phyloP scores from a whole-genome alignment of 306 rosid genomes.

The Sophora flavescens region DNA sequence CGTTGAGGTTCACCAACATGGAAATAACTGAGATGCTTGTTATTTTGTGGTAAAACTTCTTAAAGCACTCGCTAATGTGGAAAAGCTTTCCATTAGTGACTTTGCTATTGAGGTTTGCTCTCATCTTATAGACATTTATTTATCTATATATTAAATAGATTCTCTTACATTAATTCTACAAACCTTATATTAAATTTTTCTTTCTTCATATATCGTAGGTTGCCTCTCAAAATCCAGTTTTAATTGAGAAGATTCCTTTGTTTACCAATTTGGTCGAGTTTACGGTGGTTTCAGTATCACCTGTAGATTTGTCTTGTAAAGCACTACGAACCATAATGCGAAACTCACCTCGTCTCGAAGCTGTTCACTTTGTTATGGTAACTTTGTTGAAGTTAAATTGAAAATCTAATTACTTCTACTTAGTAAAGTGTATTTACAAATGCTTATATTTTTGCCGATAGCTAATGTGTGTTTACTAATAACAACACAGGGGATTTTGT shows the following conservation, averaged over 20 bases:
- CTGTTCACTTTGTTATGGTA: slow-evolving; percentile 22
- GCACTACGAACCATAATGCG: background rate
- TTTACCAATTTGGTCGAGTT: slow-evolving; percentile 2
- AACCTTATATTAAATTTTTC: background rate
- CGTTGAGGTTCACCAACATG: background rate
- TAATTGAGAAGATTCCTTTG: background rate
- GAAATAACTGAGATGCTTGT: background rate
- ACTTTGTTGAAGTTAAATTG: background rate
- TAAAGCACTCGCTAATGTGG: background rate
- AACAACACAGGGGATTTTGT: background rate
- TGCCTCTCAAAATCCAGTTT: background rate
- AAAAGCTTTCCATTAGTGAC: slow-evolving; percentile 25
- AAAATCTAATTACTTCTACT: background rate
- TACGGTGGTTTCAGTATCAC: background rate
- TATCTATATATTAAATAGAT: background rate
- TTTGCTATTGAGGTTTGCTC: slow-evolving; percentile 22
- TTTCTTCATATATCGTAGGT: background rate
- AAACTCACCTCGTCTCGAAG: slow-evolving; percentile 4
- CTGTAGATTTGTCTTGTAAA: background rate
- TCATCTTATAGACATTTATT: background rate
- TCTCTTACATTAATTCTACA: background rate
- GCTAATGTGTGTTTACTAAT: background rate
- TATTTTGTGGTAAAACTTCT: slow-evolving; percentile 27
- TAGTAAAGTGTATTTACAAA: too few species aligned
- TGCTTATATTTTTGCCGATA: background rate